Percentiles rank a stretch among this genome's conserved stretches.
These are phyloP conservation scores for Tetrapisispora fleetii DNA, from an alignment of 805 yeast species.

Conservation along the genomic window DNA sequence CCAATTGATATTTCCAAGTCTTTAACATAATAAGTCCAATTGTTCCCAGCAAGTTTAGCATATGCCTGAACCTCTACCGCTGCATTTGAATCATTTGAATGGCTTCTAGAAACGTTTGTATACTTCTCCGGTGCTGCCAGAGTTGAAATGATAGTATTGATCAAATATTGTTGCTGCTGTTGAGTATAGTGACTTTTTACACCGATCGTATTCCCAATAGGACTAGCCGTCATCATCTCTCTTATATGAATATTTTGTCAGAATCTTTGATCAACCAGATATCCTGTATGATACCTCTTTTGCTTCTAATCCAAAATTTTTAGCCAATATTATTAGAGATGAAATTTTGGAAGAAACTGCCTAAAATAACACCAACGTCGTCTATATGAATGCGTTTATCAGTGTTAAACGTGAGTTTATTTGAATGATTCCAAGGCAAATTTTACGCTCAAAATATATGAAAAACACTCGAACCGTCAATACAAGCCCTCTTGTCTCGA, in stretches of 20 bases:
- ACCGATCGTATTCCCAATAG: not conserved
- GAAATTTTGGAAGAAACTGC: no score
- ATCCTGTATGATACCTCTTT: not conserved
- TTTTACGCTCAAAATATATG: not conserved
- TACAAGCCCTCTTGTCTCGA: not conserved
- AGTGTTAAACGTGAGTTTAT: no score
- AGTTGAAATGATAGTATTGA: slow-evolving; percentile 64
- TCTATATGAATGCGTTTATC: no score
- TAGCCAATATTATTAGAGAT: not conserved
- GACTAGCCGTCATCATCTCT: not conserved
- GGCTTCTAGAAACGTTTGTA: slow-evolving; percentile 64
- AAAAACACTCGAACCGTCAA: not conserved
- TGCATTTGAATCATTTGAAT: slow-evolving; percentile 60
- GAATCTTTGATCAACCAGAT: no score
- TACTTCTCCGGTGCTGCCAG: slow-evolving; percentile 62
- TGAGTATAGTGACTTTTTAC: slow-evolving; percentile 6
- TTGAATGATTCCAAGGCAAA: no score
- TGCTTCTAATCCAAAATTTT: no score
- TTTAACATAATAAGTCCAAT: slow-evolving; percentile 93
- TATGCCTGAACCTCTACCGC: slow-evolving; percentile 87
- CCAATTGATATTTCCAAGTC: slow-evolving; percentile 69
- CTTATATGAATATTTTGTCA: no score
- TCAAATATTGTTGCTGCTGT: slow-evolving; percentile 40
- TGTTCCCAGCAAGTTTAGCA: slow-evolving; percentile 86
- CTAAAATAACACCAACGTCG: not conserved